Evolutionary conservation across 805 yeast species (phyloP).

Genomic region (Starmerella kuoi): DNA sequence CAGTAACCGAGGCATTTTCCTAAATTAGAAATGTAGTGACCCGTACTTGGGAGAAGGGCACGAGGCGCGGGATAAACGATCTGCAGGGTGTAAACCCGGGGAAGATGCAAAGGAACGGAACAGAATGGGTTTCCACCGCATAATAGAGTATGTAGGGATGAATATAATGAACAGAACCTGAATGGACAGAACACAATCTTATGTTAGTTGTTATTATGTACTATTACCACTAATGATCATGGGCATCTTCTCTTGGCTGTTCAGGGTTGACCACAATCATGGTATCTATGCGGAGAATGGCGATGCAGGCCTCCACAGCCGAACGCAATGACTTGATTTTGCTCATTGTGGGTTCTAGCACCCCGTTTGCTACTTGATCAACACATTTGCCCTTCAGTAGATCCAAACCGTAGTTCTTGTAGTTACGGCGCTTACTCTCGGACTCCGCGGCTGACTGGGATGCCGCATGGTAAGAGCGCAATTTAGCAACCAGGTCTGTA

Average conservation of each 20-base stretch:
- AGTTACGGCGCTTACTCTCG: conserved; percentile 74
- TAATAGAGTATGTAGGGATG: too few relatives aligned
- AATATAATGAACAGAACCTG: too few relatives aligned
- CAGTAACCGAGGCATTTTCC: too few relatives aligned
- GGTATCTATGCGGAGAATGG: conserved; percentile 93
- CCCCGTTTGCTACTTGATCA: conserved; percentile 74
- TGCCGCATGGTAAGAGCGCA: conserved; percentile 93
- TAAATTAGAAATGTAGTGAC: too few relatives aligned
- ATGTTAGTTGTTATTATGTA: too few relatives aligned
- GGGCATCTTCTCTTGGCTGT: conserved; percentile 67
- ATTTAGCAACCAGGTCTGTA: conserved; percentile 83
- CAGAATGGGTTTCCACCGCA: too few relatives aligned
- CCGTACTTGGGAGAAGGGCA: too few relatives aligned
- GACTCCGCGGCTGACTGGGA: conserved; percentile 73
- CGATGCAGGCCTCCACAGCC: conserved; percentile 96
- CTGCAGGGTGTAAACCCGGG: too few relatives aligned
- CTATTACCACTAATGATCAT: conserved; percentile 49
- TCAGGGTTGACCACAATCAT: conserved; percentile 97
- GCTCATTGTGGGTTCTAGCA: conserved; percentile 87
- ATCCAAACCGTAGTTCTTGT: conserved; percentile 87
- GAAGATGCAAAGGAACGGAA: too few relatives aligned
- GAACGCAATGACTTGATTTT: conserved; percentile 87
- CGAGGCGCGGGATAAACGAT: too few relatives aligned
- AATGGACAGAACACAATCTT: too few relatives aligned
- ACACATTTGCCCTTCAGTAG: conserved; percentile 82